Evolutionary conservation across 1,284 basidiomycete species (phyloP).

Genomic region (Marasmius tenuissimus): DNA sequence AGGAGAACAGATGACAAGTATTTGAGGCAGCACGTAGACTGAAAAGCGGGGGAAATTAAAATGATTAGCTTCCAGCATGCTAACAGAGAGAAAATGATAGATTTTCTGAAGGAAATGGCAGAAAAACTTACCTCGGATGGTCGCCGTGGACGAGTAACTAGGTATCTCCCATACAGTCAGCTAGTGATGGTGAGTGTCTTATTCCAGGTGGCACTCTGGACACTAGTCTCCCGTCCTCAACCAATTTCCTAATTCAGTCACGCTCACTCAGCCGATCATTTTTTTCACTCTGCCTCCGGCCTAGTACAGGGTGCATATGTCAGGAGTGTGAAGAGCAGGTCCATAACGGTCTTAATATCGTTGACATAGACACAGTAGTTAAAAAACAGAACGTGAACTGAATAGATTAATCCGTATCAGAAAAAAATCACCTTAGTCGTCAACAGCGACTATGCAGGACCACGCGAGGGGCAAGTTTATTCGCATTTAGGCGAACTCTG

Average conservation of each 20-base stretch:
- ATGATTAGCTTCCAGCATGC: conserved; percentile 24
- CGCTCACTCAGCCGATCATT: not conserved
- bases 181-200: conserved; percentile 6
- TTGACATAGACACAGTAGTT: too few relatives aligned
- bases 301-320: not conserved
- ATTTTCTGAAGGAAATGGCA: not conserved
- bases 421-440: not conserved
- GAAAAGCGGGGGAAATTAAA: conserved; percentile 19
- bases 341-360: too few relatives aligned
- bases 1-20: conserved; percentile 33
- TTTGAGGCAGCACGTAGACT: conserved; percentile 25
- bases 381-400: too few relatives aligned
- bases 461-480: not conserved
- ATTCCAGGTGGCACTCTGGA: not conserved
- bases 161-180: conserved; percentile 39
- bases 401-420: too few relatives aligned
- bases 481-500: not conserved
- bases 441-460: not conserved
- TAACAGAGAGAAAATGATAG: not conserved
- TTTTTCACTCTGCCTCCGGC: not conserved
- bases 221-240: not conserved
- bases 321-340: too few relatives aligned
- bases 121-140: conserved; percentile 7
- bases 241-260: conserved; percentile 1
- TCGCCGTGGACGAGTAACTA: conserved; percentile 28